Percentiles rank a stretch among this genome's conserved stretches.
Conservation (phyloP, 1,284 basidiomycete genomes). For the Retiboletus flavoniger region DNA sequence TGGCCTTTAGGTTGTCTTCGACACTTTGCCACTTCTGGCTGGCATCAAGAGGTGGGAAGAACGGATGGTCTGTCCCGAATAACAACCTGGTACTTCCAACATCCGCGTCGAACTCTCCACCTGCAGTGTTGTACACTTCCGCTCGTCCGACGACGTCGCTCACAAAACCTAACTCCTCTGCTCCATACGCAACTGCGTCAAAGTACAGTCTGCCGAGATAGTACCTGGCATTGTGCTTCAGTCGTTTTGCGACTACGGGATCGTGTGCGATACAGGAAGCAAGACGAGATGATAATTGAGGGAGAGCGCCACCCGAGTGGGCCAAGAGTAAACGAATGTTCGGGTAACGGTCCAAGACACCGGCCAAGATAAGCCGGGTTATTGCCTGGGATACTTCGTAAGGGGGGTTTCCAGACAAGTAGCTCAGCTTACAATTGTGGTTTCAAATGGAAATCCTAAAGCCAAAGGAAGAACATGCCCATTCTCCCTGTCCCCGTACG, state of each 20-base stretch:
- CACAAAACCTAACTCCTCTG: conserved; percentile 79
- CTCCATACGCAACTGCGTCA: conserved; percentile 81
- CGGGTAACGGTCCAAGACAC: conserved; percentile 77
- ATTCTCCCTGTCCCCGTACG: conserved; percentile 74
- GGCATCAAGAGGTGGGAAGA: conserved; percentile 77
- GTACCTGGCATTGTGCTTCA: conserved; percentile 80
- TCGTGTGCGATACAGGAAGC: conserved; percentile 84
- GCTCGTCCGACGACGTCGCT: conserved; percentile 68
- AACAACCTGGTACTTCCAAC: conserved; percentile 61
- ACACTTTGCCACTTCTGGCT: conserved; percentile 80
- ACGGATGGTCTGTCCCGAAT: conserved; percentile 88
- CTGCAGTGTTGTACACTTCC: conserved; percentile 44
- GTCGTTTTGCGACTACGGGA: conserved; percentile 67
- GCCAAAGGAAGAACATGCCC: conserved; percentile 85
- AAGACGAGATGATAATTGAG: conserved; percentile 77
- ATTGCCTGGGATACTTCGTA: conserved; percentile 51
- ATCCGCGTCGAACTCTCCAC: conserved; percentile 34
- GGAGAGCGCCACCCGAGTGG: conserved; percentile 81
- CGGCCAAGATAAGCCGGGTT: conserved; percentile 77
- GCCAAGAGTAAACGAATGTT: conserved; percentile 73
- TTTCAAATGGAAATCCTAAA: conserved; percentile 86
- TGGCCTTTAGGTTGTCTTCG: conserved; percentile 78
- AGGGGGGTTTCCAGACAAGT: conserved; percentile 3
- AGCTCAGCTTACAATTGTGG: conserved; percentile 65
- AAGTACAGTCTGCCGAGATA: conserved; percentile 78